Evolutionary conservation across 2,329 filamentous ascomycete species (phyloP).

Genomic region (Trichoderma hamatum): DNA sequence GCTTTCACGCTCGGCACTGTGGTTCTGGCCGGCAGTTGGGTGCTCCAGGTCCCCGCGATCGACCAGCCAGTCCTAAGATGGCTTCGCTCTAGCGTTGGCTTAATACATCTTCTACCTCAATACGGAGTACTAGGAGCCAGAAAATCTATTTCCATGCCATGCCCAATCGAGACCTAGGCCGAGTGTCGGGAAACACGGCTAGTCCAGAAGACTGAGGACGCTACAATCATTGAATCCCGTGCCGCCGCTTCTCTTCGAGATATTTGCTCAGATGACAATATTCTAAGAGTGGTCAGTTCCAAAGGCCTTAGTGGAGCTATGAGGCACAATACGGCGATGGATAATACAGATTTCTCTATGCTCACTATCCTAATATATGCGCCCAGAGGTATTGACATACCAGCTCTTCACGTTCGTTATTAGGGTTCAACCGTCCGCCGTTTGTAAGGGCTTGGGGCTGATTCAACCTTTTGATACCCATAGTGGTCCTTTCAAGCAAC

Average conservation of each 20-base stretch:
- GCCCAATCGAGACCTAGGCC: neutral
- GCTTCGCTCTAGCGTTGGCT: neutral
- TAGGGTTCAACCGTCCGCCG: neutral
- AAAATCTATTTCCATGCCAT: neutral
- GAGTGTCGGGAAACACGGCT: neutral
- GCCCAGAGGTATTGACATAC: no score
- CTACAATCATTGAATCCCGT: neutral
- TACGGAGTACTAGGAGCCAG: neutral
- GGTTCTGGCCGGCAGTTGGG: neutral
- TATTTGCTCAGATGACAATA: neutral
- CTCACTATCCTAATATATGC: neutral
- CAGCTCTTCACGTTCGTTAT: neutral
- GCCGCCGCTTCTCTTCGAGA: neutral
- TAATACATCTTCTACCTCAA: neutral
- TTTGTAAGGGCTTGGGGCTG: neutral
- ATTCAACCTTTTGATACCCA: conserved; percentile 49
- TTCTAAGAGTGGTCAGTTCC: neutral
- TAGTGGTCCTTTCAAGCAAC: conserved; percentile 52
- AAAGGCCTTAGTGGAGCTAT: no score
- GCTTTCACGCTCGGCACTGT: neutral
- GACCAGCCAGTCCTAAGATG: neutral
- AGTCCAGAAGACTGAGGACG: neutral
- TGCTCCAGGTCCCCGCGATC: neutral
- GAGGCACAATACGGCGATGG: no score
- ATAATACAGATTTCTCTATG: neutral